phyloP scores from a whole-genome alignment of 768 basidiomycete genomes.

The Tephrocybe sp. region DNA sequence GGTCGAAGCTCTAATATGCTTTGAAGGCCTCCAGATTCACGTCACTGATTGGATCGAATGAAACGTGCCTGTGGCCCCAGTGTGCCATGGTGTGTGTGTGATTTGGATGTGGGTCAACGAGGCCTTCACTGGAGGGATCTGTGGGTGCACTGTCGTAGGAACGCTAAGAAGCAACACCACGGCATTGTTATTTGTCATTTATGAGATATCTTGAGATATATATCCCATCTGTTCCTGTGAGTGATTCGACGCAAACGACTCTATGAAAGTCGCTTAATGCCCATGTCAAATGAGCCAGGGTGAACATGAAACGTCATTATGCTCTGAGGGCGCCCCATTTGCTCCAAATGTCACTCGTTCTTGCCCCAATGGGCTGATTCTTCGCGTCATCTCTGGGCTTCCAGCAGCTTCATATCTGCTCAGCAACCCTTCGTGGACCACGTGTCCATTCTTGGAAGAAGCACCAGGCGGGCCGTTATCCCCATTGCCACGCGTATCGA shows the following conservation, averaged over 20 bases:
- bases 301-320: neutral
- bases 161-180: neutral
- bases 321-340: neutral
- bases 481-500: neutral
- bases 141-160: no score
- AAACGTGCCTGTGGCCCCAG: no score
- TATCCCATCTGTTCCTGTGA: neutral
- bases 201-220: neutral
- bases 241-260: conserved; percentile 4
- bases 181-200: neutral
- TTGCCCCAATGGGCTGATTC: conserved; percentile 19
- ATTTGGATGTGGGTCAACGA: no score
- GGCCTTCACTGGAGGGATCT: no score
- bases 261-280: neutral
- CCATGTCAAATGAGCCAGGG: neutral
- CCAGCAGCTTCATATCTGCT: neutral
- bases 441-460: neutral
- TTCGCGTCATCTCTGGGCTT: conserved; percentile 15
- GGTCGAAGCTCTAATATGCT: neutral
- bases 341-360: conserved; percentile 15
- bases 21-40: no score
- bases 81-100: no score
- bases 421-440: neutral
- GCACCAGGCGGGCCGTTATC: neutral
- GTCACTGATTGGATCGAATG: no score